Evolutionary conservation across 768 basidiomycete species (phyloP).

Genomic region (Postia placenta): DNA sequence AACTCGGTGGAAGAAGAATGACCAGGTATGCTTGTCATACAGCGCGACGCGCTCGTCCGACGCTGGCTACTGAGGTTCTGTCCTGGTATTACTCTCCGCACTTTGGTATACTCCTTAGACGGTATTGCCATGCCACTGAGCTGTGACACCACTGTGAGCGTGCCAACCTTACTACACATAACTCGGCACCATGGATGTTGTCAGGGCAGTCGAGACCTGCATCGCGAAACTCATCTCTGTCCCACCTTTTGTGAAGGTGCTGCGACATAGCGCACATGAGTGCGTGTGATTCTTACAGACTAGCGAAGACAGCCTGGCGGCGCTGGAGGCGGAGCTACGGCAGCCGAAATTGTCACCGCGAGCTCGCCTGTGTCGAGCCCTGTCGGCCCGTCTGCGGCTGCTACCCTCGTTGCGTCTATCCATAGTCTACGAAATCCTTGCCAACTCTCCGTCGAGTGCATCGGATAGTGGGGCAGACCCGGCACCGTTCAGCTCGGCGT

Average conservation of each 20-base stretch:
- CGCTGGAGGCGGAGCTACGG: slow-evolving; percentile 75
- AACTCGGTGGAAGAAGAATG: background rate
- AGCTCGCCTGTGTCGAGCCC: background rate
- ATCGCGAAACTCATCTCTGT: slow-evolving; percentile 82
- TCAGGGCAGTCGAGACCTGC: slow-evolving; percentile 94
- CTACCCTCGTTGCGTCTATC: background rate
- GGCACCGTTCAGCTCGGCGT: background rate
- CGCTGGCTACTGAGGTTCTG: background rate
- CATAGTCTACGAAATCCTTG: background rate
- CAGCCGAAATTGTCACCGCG: slow-evolving; percentile 63
- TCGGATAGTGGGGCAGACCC: background rate
- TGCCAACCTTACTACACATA: too few species aligned
- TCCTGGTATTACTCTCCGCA: slow-evolving; percentile 38
- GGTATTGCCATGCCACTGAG: too few species aligned
- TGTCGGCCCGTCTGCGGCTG: background rate
- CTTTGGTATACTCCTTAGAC: too few species aligned
- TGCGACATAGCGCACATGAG: slow-evolving; percentile 94
- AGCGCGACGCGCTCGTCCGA: background rate
- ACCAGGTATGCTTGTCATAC: background rate
- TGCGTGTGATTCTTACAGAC: slow-evolving; percentile 92
- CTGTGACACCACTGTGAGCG: too few species aligned
- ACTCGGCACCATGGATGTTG: slow-evolving; percentile 74
- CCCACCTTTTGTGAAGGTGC: slow-evolving; percentile 89
- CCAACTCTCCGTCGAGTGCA: background rate
- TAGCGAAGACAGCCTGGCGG: slow-evolving; percentile 75